Evolutionary conservation across 352 stramenopile genomes (phyloP).

Genomic region (Phytophthora nicotianae): DNA sequence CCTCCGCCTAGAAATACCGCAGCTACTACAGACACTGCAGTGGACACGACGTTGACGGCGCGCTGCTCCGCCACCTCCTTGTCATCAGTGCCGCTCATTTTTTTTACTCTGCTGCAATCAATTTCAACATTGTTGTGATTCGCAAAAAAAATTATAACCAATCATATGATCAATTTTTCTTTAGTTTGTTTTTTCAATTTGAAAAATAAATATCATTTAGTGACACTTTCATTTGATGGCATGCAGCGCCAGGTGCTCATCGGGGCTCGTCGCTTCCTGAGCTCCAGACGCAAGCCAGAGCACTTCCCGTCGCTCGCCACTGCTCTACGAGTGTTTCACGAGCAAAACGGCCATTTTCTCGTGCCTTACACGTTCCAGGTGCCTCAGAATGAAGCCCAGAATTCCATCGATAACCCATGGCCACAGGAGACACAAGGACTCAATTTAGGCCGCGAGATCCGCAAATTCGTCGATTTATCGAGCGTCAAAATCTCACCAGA

Average conservation of each 20-base stretch:
- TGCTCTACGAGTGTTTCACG: conserved; percentile 44
- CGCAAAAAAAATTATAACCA: not conserved
- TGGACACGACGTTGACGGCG: conserved; percentile 28
- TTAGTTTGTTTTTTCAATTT: too few relatives aligned
- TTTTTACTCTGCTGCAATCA: not conserved
- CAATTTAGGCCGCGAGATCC: conserved; percentile 43
- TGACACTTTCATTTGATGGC: too few relatives aligned
- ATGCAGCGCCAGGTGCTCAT: conserved; percentile 12
- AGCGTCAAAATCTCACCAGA: conserved; percentile 1
- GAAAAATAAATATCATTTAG: too few relatives aligned
- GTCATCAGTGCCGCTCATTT: conserved; percentile 23
- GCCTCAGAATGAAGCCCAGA: conserved; percentile 15
- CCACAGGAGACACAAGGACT: conserved; percentile 43
- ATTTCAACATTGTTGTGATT: not conserved
- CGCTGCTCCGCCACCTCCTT: conserved; percentile 15
- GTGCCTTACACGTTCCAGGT: conserved; percentile 49
- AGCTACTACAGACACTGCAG: conserved; percentile 42
- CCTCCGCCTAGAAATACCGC: conserved; percentile 51
- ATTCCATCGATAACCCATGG: conserved; percentile 26
- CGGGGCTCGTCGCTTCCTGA: conserved; percentile 23
- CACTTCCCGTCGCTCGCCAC: conserved; percentile 25
- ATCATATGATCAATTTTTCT: not conserved
- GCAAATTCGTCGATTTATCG: conserved; percentile 29
- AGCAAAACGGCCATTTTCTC: conserved; percentile 47
- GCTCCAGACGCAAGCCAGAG: conserved; percentile 16